Evolutionary conservation across 306 rosid genomes (phyloP), one percentile per base, ranked within the genome.

Genomic region (Dalbergia oliveri): DNA sequence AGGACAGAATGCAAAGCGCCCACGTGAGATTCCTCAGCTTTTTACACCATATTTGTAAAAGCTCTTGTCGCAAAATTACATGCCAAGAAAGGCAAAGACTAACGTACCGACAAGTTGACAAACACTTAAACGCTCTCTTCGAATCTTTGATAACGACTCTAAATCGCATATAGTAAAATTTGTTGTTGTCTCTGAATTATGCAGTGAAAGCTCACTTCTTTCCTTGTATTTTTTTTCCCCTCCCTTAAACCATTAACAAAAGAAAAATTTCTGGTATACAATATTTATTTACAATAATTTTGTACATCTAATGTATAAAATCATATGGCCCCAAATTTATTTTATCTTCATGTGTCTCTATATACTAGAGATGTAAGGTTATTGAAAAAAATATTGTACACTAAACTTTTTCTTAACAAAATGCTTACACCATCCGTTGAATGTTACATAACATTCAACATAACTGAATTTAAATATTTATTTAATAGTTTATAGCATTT

Each of bases 101-200:
- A 70, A 84, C 85, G 73, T 84, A 80, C 85, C 82, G 85, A 84
- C 88, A 80, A 39, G 85, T 84, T 84, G 88, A 80, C 88, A 76
- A 80, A 63, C 16, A 57, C 81, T 83, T 43, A 84, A 84, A 76
- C 82, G 58, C 79, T 64, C 75, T 54, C 79, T 70, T 75, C 53
- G 34, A 66, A 73, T 65, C 69, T 67, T 74, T 74, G 84, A 84
- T 80, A 80, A 80, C 67, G 82, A 76, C 82, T 68, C 80, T 78
- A 64, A 83, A 72, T n/a, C 72, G 53, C 73, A 83, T n/a, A 49
- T 47, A 78, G 76, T 83, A 72, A 66, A 66, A 21, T 59, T 73
- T 58, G 16, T 78, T 44, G 15, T 12, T 67, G 11, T 67, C 68
- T 57, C 75, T 19, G 10, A 26, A 26, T 26, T 26, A 26, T 26